Evolutionary conservation across 169 alveolate genomes (phyloP).

Genomic region (Plasmodium billcollinsi): DNA sequence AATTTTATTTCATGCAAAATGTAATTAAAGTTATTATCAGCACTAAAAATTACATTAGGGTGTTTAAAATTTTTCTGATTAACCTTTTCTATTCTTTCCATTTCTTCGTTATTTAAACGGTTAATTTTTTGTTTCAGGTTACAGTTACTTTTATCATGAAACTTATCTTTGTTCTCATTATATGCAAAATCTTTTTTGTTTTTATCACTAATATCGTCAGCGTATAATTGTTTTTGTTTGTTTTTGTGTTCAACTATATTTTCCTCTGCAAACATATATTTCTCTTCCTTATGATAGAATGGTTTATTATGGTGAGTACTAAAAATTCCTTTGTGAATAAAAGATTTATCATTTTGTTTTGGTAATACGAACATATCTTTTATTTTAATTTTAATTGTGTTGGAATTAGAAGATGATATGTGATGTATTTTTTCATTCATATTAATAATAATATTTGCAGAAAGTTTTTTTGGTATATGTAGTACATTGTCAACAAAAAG

Average conservation of each 20-base stretch:
- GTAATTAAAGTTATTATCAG: conserved; percentile 44
- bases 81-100: conserved; percentile 7
- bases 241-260: neutral
- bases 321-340: neutral
- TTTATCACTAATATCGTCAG: neutral
- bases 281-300: neutral
- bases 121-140: conserved; percentile 19
- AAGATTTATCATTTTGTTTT: conserved; percentile 2
- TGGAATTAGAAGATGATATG: conserved; percentile 49
- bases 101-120: conserved; percentile 10
- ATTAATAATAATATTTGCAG: conserved; percentile 68
- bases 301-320: too few relatives aligned
- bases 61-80: neutral
- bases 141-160: neutral
- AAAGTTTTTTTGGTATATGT: conserved; percentile 48
- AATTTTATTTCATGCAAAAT: conserved; percentile 56
- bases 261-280: neutral
- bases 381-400: conserved; percentile 38
- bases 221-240: neutral
- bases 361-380: conserved; percentile 49
- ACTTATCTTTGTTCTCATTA: neutral
- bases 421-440: conserved; percentile 53
- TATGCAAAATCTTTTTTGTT: neutral
- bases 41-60: conserved; percentile 53
- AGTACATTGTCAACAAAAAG: conserved; percentile 63